A percentile compares a stretch with the other conserved stretches of the same genome.
phyloP scores from a whole-genome alignment of 2,329 filamentous ascomycete species.

The Colletotrichum horii region DNA sequence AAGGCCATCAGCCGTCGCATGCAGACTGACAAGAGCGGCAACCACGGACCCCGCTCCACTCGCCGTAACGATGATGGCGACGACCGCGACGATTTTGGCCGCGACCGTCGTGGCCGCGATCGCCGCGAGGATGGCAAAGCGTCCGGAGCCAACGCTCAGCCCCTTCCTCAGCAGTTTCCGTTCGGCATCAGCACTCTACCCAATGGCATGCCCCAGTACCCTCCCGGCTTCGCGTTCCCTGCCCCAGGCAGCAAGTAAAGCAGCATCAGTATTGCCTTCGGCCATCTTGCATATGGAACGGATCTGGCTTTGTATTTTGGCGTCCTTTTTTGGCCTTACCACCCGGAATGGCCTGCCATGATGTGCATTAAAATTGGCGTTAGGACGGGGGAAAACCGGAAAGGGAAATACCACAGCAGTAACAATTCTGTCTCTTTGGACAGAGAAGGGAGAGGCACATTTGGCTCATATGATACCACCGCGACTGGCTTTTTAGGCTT shows the following conservation, averaged over 20 bases:
- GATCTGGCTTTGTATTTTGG: constrained; percentile 6
- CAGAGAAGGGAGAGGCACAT: background rate
- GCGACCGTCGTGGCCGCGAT: constrained; percentile 33
- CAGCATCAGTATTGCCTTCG: background rate
- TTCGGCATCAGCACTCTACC: constrained; percentile 45
- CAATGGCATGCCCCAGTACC: constrained; percentile 49
- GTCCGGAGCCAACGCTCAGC: constrained; percentile 23
- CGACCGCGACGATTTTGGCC: constrained; percentile 29
- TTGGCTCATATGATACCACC: constrained; percentile 2
- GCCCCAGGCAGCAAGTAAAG: constrained; percentile 29
- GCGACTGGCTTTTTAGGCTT: background rate
- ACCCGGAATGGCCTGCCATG: background rate
- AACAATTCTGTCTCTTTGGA: background rate
- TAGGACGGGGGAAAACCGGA: background rate
- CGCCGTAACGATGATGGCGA: constrained; percentile 38
- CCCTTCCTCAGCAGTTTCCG: constrained; percentile 35
- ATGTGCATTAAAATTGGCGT: constrained; percentile 12
- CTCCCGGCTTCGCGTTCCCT: constrained; percentile 43
- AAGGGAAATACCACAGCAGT: constrained; percentile 11
- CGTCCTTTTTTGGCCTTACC: background rate
- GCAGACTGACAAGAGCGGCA: constrained; percentile 71
- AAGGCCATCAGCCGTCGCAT: constrained; percentile 79
- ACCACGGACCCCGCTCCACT: constrained; percentile 69
- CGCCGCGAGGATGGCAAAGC: constrained; percentile 31
- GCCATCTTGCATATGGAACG: background rate